phyloP scores from a whole-genome alignment of 2,329 filamentous ascomycete species.

The Fusarium acutatum region DNA sequence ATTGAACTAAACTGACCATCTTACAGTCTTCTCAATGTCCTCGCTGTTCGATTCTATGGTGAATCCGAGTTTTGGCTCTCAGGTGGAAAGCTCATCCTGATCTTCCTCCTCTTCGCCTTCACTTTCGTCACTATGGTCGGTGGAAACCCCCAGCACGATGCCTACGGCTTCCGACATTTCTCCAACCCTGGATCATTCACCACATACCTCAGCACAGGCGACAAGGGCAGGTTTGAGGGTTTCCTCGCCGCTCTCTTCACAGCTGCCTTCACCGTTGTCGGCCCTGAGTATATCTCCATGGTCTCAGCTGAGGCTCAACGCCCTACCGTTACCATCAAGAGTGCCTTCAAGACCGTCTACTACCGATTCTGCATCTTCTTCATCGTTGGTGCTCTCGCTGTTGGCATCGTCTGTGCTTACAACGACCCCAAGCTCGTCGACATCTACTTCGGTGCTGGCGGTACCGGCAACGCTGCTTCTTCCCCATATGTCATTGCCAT shows the following conservation, averaged over 20 bases:
- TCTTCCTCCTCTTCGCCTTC: conserved; percentile 61
- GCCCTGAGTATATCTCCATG: conserved; percentile 68
- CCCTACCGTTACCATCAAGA: conserved; percentile 65
- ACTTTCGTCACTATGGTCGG: conserved; percentile 69
- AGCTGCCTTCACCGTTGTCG: conserved; percentile 66
- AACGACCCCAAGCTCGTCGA: conserved; percentile 66
- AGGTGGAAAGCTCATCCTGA: conserved; percentile 51
- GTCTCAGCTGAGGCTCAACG: conserved; percentile 72
- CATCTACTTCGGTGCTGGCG: conserved; percentile 52
- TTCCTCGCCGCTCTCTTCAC: conserved; percentile 71
- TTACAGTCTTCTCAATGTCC: conserved; percentile 47
- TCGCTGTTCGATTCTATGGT: conserved; percentile 54
- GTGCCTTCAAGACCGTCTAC: conserved; percentile 59
- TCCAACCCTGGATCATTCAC: conserved; percentile 62
- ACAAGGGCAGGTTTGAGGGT: conserved; percentile 71
- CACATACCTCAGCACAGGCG: conserved; percentile 65
- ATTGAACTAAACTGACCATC: not conserved
- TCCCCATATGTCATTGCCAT: conserved; percentile 54
- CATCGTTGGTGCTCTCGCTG: conserved; percentile 57
- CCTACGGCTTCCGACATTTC: conserved; percentile 74
- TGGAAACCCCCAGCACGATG: conserved; percentile 63
- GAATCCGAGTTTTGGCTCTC: conserved; percentile 58
- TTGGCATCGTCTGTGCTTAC: conserved; percentile 65
- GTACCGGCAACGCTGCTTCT: conserved; percentile 56
- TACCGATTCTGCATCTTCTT: conserved; percentile 52